These are phyloP conservation scores for Bipolaris bicolor DNA, from an alignment of 2,329 filamentous ascomycete species.

Conservation along the genomic window DNA sequence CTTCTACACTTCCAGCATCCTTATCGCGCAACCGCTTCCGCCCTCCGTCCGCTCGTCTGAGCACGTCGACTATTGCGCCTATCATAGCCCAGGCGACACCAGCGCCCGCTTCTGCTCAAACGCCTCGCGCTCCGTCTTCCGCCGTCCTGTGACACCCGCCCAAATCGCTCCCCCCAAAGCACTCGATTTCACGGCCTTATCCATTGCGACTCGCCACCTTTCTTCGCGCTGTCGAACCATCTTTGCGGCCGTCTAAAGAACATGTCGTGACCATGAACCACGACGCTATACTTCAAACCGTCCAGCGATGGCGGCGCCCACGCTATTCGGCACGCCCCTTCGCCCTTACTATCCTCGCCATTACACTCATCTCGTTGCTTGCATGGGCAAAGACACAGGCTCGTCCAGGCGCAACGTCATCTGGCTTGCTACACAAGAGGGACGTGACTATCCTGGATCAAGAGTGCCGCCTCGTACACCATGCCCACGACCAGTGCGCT, in stretches of 20 bases:
- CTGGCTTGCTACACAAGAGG: slow-evolving; percentile 23
- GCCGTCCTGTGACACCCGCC: slow-evolving; percentile 20
- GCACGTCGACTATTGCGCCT: background rate
- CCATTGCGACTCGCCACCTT: slow-evolving; percentile 15
- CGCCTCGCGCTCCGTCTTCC: slow-evolving; percentile 27
- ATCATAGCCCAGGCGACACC: slow-evolving; percentile 1
- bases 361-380: slow-evolving; percentile 37
- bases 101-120: slow-evolving; percentile 17
- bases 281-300: slow-evolving; percentile 24
- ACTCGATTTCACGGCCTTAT: background rate
- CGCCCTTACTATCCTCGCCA: slow-evolving; percentile 42
- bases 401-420: background rate
- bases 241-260: background rate
- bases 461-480: slow-evolving; percentile 78
- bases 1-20: background rate
- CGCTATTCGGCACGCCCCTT: slow-evolving; percentile 49
- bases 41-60: background rate
- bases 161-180: background rate
- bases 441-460: slow-evolving; percentile 39
- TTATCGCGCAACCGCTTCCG: background rate
- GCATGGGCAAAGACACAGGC: slow-evolving; percentile 32
- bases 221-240: background rate
- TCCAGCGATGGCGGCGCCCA: slow-evolving; percentile 36
- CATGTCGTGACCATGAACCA: slow-evolving; percentile 37
- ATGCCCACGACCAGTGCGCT: slow-evolving; percentile 78